Evolutionary conservation across 495 filamentous ascomycete genomes (phyloP), one percentile per base, ranked within the genome.

Genomic region (Talaromyces stipitatus): DNA sequence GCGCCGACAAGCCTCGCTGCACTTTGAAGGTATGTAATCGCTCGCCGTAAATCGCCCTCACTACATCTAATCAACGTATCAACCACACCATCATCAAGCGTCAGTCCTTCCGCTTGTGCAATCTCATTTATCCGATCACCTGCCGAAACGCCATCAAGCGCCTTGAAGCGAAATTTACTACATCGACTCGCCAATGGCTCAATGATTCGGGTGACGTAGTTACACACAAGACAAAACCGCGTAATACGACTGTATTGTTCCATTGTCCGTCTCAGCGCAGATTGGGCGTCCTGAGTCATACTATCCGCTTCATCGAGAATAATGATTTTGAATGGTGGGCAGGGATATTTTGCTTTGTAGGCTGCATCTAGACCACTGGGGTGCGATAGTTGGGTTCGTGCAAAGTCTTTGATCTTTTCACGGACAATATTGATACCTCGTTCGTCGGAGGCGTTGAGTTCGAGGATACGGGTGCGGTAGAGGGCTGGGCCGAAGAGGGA

Each of bases 341-440:
- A 97, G 1, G 94, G 92, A 71, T 95, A 96, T 59, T 82, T 79
- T 36, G 82, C 78, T 57, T 82, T 79, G 71, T 89, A 95, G 75
- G 69, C 75, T 61, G 76, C 75, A 47, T 78, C 77, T 2, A 86
- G 67, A 0, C 80, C 69, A 0, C 88, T 85, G 1, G 89, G 84
- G 56, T 94, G 88, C 28, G 89, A 92, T 46, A 98, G 82, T 64
- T 97, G 92, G 71, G 92, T 91, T 27, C 92, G 85, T 5, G 95
- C 95, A 65, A 98, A 98, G 70, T 97, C 88, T 72, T 99, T 99
- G 62, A 99, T 89, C 66, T 97, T 99, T 65, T 95, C 89, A n/a
- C 94, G 88, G 28, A 99, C 91, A 56, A 99, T 97, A 28, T 82
- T 86, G 66, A 97, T 97, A 33, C 95, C 95, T 57, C 94, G 92